A percentile compares a stretch with the other conserved stretches of the same genome.
phyloP scores from a whole-genome alignment of 306 rosid species.

The Bauhinia variegata region DNA sequence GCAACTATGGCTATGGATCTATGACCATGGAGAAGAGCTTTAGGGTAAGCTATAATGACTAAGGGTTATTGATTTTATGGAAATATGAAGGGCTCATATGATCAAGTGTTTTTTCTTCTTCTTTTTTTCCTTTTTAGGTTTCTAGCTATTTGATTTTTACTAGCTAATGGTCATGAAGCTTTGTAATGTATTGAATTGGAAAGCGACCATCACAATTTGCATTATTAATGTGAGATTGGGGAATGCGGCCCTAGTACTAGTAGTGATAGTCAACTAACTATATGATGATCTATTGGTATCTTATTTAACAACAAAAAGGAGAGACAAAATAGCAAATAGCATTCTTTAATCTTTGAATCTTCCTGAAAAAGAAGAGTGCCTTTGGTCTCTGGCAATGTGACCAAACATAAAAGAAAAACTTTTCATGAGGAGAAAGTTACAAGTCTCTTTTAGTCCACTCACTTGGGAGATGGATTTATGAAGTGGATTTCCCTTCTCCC shows the following conservation, averaged over 20 bases:
- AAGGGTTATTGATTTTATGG: background rate
- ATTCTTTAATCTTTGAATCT: constrained; percentile 35
- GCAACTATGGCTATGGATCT: constrained; percentile 72
- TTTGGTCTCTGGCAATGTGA: constrained; percentile 9
- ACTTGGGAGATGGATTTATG: background rate
- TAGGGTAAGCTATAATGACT: constrained; percentile 62
- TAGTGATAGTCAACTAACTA: constrained; percentile 3
- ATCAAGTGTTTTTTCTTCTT: background rate
- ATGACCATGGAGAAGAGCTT: constrained; percentile 78
- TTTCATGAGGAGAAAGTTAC: constrained; percentile 22
- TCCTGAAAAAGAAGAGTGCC: constrained; percentile 35
- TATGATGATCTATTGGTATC: constrained; percentile 16
- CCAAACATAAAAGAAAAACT: background rate
- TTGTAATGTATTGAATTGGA: constrained; percentile 26
- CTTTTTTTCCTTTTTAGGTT: background rate
- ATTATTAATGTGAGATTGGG: constrained; percentile 31
- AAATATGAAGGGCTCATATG: background rate
- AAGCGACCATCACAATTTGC: constrained; percentile 29
- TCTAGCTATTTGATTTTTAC: background rate
- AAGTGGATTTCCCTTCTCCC: no score
- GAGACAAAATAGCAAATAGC: constrained; percentile 7
- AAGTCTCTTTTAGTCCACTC: constrained; percentile 17
- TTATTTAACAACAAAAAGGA: constrained; percentile 31
- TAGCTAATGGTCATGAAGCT: constrained; percentile 11
- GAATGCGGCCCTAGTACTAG: constrained; percentile 23